These are phyloP conservation scores for Pseudocercospora musae DNA, from an alignment of 2,329 filamentous ascomycete genomes.

Conservation along the genomic window DNA sequence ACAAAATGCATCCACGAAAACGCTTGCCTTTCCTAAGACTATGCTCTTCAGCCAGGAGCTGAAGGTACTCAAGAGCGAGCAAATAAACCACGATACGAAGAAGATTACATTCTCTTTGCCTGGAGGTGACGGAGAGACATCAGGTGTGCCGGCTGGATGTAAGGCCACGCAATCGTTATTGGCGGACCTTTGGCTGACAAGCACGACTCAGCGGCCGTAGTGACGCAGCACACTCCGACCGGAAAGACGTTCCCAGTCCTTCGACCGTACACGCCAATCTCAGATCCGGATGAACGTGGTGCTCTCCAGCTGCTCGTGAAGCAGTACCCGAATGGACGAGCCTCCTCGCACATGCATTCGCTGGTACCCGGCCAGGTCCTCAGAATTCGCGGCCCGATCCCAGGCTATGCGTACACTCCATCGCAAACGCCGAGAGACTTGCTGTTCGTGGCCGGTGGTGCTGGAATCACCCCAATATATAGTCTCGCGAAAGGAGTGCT, in stretches of 20 bases:
- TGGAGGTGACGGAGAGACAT: slow-evolving; percentile 29
- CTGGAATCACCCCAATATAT: slow-evolving; percentile 68
- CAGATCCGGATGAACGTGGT: slow-evolving; percentile 54
- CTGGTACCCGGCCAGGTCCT: slow-evolving; percentile 61
- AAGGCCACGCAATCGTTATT: not conserved
- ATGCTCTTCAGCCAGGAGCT: slow-evolving; percentile 35
- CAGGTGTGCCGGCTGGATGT: slow-evolving; percentile 32
- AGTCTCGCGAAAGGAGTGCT: slow-evolving; percentile 31
- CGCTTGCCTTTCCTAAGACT: slow-evolving; percentile 30
- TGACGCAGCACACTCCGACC: slow-evolving; percentile 57
- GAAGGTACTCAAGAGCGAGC: slow-evolving; percentile 30
- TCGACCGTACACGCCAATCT: slow-evolving; percentile 66
- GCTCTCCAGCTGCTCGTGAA: slow-evolving; percentile 65
- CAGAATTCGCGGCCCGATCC: slow-evolving; percentile 55
- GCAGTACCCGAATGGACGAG: slow-evolving; percentile 63
- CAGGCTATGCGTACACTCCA: slow-evolving; percentile 31
- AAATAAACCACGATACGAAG: slow-evolving; percentile 36
- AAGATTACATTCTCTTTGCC: slow-evolving; percentile 33
- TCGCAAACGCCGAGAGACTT: slow-evolving; percentile 37
- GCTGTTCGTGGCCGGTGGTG: slow-evolving; percentile 67
- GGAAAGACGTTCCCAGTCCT: slow-evolving; percentile 58
- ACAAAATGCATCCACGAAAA: slow-evolving; percentile 25
- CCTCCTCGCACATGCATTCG: slow-evolving; percentile 64
- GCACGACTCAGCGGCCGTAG: slow-evolving; percentile 49
- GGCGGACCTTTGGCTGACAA: not conserved